These are phyloP conservation scores for Phytophthora macrochlamydospora DNA, from an alignment of 352 stramenopile genomes.

Conservation along the genomic window DNA sequence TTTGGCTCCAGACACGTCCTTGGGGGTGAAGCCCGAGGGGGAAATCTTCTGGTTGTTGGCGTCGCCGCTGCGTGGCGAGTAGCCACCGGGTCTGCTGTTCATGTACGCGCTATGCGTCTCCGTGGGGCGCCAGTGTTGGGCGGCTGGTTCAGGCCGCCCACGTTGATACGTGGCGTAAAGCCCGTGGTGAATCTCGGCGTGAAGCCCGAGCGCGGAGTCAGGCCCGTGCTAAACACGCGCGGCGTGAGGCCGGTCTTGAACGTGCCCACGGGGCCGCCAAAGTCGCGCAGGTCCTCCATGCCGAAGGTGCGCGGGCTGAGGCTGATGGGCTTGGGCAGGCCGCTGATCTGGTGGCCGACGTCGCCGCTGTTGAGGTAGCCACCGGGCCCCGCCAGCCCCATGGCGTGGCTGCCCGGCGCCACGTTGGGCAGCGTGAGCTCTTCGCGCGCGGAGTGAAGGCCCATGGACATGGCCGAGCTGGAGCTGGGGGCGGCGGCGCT, in stretches of 20 bases:
- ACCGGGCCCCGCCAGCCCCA: conserved; percentile 28
- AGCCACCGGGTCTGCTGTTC: conserved; percentile 45
- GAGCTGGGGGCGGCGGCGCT: conserved; percentile 33
- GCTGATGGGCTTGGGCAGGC: conserved; percentile 71
- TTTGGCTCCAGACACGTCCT: conserved; percentile 77
- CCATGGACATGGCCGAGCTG: conserved; percentile 61
- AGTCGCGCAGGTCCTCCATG: conserved; percentile 87
- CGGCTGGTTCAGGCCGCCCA: conserved; percentile 47
- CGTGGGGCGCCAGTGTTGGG: conserved; percentile 38
- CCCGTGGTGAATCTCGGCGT: conserved; percentile 81
- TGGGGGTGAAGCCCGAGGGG: conserved; percentile 77
- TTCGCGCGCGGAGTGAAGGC: conserved; percentile 74
- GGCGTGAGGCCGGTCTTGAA: conserved; percentile 88
- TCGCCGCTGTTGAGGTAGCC: conserved; percentile 42
- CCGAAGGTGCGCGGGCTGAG: conserved; percentile 81
- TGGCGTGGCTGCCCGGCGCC: conserved; percentile 35
- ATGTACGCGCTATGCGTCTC: conserved; percentile 50
- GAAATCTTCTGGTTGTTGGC: conserved; percentile 74
- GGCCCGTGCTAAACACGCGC: conserved; percentile 78
- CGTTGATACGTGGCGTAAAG: conserved; percentile 76
- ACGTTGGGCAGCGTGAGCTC: conserved; percentile 71
- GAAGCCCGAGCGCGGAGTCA: conserved; percentile 83
- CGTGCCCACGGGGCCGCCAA: conserved; percentile 73
- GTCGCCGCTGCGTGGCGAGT: conserved; percentile 53
- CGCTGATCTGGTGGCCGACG: conserved; percentile 32